Percentiles rank a stretch among this genome's conserved stretches.
Conservation (phyloP, 2,329 filamentous ascomycete species). For the Lachnellula cervina region DNA sequence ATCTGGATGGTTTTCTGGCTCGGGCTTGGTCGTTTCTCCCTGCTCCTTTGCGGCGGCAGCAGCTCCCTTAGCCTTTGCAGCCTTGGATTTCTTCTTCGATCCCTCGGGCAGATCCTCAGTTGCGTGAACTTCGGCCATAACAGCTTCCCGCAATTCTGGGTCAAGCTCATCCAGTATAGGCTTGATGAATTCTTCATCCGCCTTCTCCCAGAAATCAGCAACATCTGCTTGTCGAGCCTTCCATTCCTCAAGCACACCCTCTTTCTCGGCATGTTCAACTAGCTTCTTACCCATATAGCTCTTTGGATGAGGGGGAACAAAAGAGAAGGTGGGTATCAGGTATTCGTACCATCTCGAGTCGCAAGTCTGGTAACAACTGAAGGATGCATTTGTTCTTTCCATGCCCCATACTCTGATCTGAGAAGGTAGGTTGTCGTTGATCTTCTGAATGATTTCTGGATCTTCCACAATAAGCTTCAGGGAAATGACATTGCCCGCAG, state of each 20-base stretch:
- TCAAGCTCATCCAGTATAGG: slow-evolving; percentile 60
- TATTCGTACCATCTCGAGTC: slow-evolving; percentile 98
- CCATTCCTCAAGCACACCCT: slow-evolving; percentile 65
- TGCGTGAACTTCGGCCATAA: slow-evolving; percentile 56
- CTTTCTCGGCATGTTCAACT: slow-evolving; percentile 70
- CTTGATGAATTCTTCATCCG: slow-evolving; percentile 76
- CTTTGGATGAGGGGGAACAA: slow-evolving; percentile 85
- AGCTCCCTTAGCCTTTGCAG: slow-evolving; percentile 5
- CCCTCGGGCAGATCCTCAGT: slow-evolving; percentile 19
- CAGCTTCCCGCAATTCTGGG: slow-evolving; percentile 56
- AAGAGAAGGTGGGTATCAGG: slow-evolving; percentile 85
- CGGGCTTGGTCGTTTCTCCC: background rate
- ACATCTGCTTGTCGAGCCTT: slow-evolving; percentile 70
- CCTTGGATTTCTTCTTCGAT: slow-evolving; percentile 10
- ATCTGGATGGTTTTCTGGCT: background rate
- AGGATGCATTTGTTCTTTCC: slow-evolving; percentile 80
- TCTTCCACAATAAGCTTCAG: slow-evolving; percentile 96
- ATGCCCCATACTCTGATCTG: slow-evolving; percentile 97
- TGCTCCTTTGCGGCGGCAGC: background rate
- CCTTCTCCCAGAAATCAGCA: slow-evolving; percentile 72
- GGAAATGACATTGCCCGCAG: slow-evolving; percentile 90
- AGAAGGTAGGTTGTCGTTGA: slow-evolving; percentile 77
- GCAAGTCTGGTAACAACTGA: slow-evolving; percentile 92
- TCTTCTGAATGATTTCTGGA: slow-evolving; percentile 77
- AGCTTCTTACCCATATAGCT: slow-evolving; percentile 81